Evolutionary conservation across 768 basidiomycete species (phyloP), one percentile per base, ranked within the genome.

Genomic region (Trametes gibbosa): DNA sequence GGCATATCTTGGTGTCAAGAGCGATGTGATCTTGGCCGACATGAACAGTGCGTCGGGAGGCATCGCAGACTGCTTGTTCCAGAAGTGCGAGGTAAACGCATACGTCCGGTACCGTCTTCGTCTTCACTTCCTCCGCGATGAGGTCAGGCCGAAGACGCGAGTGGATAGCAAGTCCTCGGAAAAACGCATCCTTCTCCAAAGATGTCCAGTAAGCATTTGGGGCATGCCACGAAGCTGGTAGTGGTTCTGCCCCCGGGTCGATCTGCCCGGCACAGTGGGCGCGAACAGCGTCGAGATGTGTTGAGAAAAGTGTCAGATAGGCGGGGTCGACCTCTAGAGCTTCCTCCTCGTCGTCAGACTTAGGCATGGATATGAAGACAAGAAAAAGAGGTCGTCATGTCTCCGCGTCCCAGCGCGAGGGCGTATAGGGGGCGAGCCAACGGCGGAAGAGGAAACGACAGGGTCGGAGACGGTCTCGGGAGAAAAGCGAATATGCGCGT

Each of bases 141-240:
- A 93, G 79, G 70, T 94, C 92, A 0, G 90, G 88, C 21, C 90
- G 75, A 42, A 88, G 77, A 24, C 88, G 80, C 19, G 91, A 93
- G 71, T 89, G 75, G 1, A 84, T 69, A 25, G 79, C 72, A 21
- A 94, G 70, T 0, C 81, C 86, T 69, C 83, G 86, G 70, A 92
- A 94, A 73, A 94, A 90, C 0, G 68, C 63, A 25, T 84, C 77
- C 61, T 89, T 87, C 66, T 95, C 92, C n/a, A 73, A 63, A 0
- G 78, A 69, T 3, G 86, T 84, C 92, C 92, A 94, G 58, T 73
- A 77, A 39, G 78, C 73, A 43, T 60, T 58, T 0, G 71, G 69
- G 0, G 66, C 51, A 27, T 66, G 54, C 53, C 62, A 65, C 1
- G 73, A 70, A 32, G 80, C 42, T 1, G 74, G 65, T 56, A 75